A percentile compares a stretch with the other conserved stretches of the same genome.
These are phyloP conservation scores for Kwoniella europaea DNA, from an alignment of 768 basidiomycete species.

Conservation along the genomic window DNA sequence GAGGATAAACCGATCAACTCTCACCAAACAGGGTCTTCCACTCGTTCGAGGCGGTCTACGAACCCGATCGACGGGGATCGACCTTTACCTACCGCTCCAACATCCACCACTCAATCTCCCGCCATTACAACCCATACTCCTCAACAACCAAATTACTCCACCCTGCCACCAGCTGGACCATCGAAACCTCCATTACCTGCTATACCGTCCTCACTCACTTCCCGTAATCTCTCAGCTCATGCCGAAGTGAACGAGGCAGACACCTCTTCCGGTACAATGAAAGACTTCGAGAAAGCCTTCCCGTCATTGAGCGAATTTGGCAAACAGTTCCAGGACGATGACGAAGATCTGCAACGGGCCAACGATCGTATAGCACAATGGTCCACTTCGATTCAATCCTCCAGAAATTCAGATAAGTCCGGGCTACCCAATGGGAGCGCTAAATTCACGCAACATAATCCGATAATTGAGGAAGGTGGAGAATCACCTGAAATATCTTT, in stretches of 20 bases:
- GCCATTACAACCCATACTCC: constrained; percentile 9
- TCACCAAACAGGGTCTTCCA: constrained; percentile 33
- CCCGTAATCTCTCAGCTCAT: constrained; percentile 6
- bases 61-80: constrained; percentile 13
- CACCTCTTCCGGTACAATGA: constrained; percentile 32
- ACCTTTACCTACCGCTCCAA: constrained; percentile 1
- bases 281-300: constrained; percentile 53
- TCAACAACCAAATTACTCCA: not conserved
- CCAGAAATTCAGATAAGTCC: constrained; percentile 2
- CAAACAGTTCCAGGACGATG: constrained; percentile 40
- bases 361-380: constrained; percentile 16
- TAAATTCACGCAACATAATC: constrained; percentile 12
- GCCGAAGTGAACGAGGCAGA: constrained; percentile 20
- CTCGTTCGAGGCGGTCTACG: constrained; percentile 26
- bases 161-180: constrained; percentile 3
- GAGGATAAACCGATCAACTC: constrained; percentile 19
- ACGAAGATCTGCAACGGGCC: constrained; percentile 4
- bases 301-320: constrained; percentile 55
- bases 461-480: constrained; percentile 25
- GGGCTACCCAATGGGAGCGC: constrained; percentile 23
- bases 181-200: constrained; percentile 12
- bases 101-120: not conserved
- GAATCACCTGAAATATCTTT: constrained; percentile 20
- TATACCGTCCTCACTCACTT: constrained; percentile 1
- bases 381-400: constrained; percentile 7